Conservation (phyloP, 2,329 filamentous ascomycete genomes). For the Fusarium nodosum region DNA sequence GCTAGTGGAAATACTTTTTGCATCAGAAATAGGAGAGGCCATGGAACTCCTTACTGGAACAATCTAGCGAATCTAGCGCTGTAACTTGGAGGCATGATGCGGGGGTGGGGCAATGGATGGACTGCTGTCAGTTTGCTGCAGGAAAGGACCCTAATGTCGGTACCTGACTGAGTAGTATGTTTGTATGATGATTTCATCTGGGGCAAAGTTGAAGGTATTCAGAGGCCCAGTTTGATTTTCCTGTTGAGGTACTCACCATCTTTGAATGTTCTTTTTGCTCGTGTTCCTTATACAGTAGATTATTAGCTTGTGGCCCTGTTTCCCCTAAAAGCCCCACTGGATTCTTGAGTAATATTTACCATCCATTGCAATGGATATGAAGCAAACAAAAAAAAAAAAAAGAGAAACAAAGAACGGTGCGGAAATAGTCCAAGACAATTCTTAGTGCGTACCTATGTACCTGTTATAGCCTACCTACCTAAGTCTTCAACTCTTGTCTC, state of each 20-base stretch:
- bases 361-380: not conserved
- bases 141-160: conserved; percentile 24
- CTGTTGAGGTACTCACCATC: not conserved
- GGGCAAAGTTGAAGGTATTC: not conserved
- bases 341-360: not conserved
- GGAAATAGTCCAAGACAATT: not conserved
- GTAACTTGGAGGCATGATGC: conserved; percentile 39
- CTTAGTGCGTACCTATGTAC: not conserved
- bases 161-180: not conserved
- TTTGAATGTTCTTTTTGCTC: not conserved
- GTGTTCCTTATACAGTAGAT: not conserved
- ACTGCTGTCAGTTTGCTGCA: conserved; percentile 6
- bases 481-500: not conserved
- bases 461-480: no score
- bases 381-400: conserved; percentile 1
- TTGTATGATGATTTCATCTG: conserved; percentile 18
- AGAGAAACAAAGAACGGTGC: not conserved
- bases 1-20: conserved; percentile 9
- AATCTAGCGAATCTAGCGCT: conserved; percentile 35
- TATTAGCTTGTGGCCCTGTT: not conserved
- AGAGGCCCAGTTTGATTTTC: not conserved
- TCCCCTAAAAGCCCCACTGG: not conserved
- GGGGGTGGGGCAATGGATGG: conserved; percentile 45
- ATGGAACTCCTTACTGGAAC: conserved; percentile 41
- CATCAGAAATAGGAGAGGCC: conserved; percentile 37